phyloP scores from a whole-genome alignment of 805 yeast genomes.

The Metschnikowia colocasiae region DNA sequence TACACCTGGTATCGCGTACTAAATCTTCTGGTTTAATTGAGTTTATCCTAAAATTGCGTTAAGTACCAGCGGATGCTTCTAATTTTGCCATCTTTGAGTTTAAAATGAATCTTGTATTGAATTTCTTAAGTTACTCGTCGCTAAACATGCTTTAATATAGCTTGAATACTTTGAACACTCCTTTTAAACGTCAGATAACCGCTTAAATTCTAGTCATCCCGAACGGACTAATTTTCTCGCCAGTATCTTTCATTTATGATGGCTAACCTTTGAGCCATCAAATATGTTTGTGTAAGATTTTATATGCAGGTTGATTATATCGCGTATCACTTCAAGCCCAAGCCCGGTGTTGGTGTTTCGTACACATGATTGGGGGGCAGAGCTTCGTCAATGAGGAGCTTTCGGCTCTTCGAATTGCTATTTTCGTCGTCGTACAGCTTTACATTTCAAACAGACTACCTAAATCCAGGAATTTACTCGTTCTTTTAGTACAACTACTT shows the following conservation, averaged over 20 bases:
- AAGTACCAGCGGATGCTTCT: no score
- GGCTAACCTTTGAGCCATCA: neutral
- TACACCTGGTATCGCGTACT: no score
- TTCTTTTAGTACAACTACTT: conserved; percentile 8
- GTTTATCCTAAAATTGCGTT: no score
- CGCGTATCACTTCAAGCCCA: neutral
- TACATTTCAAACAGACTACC: conserved; percentile 42
- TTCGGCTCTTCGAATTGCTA: conserved; percentile 53
- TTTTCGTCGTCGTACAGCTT: conserved; percentile 45
- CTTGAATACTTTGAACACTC: neutral
- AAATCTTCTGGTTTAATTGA: no score
- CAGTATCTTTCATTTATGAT: neutral
- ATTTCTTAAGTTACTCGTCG: neutral
- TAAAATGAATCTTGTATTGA: neutral
- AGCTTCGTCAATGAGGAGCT: conserved; percentile 29
- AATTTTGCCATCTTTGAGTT: no score
- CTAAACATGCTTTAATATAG: neutral
- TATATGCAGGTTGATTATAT: neutral
- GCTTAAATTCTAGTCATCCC: neutral
- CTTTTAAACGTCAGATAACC: neutral
- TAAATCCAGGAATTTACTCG: conserved; percentile 6
- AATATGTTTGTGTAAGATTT: neutral
- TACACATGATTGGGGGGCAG: conserved; percentile 2
- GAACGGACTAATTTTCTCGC: neutral
- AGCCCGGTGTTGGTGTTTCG: neutral